Percentiles rank a stretch among this genome's conserved stretches.
These are phyloP conservation scores for Russula abietina DNA, from an alignment of 768 basidiomycete species.

Conservation along the genomic window DNA sequence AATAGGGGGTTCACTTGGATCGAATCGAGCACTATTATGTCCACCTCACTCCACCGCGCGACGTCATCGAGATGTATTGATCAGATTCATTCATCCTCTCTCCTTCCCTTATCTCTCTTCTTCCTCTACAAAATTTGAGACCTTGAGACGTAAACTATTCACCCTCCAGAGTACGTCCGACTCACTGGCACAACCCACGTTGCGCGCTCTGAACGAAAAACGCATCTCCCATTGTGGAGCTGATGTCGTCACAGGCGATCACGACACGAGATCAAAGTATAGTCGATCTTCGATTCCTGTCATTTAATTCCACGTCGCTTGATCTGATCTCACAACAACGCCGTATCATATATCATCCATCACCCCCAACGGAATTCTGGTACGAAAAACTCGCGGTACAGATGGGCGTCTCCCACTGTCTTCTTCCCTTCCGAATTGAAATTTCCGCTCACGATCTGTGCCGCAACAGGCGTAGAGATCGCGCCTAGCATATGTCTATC, in stretches of 20 bases:
- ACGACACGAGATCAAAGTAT: not conserved
- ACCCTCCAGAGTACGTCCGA: not conserved
- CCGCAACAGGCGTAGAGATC: not conserved
- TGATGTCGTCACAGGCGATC: constrained; percentile 15
- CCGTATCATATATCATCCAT: too few relatives aligned
- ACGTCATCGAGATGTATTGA: constrained; percentile 8
- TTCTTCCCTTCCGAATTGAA: not conserved
- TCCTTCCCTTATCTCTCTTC: not conserved
- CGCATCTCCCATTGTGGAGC: constrained; percentile 3
- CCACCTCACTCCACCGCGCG: not conserved
- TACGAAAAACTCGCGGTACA: not conserved
- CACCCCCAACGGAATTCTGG: not conserved
- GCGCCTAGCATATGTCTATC: not conserved
- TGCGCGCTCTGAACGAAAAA: not conserved
- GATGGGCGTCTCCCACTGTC: not conserved
- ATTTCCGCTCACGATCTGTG: constrained; percentile 1
- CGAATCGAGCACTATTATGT: not conserved
- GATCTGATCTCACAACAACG: too few relatives aligned
- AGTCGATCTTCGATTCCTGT: constrained; percentile 1
- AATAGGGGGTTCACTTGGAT: constrained; percentile 9
- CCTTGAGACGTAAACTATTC: not conserved
- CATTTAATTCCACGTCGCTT: too few relatives aligned
- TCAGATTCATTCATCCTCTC: not conserved
- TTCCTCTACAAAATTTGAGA: not conserved
- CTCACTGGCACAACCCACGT: not conserved